Evolutionary conservation across 2,329 filamentous ascomycete species (phyloP).

Genomic region (Pleochaeta shiraiana): DNA sequence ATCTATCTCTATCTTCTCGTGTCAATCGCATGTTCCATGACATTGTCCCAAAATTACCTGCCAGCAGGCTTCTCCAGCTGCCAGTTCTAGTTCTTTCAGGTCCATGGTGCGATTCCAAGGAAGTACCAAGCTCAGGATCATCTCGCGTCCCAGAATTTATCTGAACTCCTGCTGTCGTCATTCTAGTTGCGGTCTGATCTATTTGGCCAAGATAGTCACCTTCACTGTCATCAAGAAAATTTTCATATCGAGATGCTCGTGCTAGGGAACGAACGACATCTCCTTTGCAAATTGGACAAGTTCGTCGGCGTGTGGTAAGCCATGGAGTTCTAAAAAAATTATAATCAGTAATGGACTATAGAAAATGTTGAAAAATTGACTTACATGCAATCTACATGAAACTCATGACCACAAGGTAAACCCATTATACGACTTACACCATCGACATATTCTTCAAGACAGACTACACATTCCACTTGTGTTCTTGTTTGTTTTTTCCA

Average conservation of each 20-base stretch:
- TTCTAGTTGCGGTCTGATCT: slow-evolving; percentile 22
- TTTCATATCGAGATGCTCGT: slow-evolving; percentile 19
- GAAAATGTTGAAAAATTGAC: slow-evolving; percentile 22
- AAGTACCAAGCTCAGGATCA: slow-evolving; percentile 13
- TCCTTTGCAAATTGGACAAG: slow-evolving; percentile 97
- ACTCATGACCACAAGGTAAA: slow-evolving; percentile 90
- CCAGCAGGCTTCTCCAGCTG: slow-evolving; percentile 13
- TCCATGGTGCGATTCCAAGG: slow-evolving; percentile 9
- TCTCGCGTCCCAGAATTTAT: slow-evolving; percentile 8
- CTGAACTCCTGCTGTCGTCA: slow-evolving; percentile 20
- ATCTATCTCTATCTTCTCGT: slow-evolving; percentile 15
- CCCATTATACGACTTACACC: slow-evolving; percentile 94
- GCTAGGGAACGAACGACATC: slow-evolving; percentile 64
- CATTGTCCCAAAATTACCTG: slow-evolving; percentile 11
- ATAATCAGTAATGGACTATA: not conserved
- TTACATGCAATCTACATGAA: slow-evolving; percentile 97
- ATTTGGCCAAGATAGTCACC: slow-evolving; percentile 21
- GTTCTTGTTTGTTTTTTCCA: slow-evolving; percentile 41
- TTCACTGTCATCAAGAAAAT: slow-evolving; percentile 22
- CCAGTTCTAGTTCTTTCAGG: slow-evolving; percentile 7
- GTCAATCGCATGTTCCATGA: slow-evolving; percentile 11
- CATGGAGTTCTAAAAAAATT: slow-evolving; percentile 54
- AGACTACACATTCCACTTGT: slow-evolving; percentile 83
- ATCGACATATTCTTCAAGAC: slow-evolving; percentile 87
- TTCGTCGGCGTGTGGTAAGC: slow-evolving; percentile 83